Conservation (phyloP, 2,329 filamentous ascomycete species). For the Diaporthe destruens region DNA sequence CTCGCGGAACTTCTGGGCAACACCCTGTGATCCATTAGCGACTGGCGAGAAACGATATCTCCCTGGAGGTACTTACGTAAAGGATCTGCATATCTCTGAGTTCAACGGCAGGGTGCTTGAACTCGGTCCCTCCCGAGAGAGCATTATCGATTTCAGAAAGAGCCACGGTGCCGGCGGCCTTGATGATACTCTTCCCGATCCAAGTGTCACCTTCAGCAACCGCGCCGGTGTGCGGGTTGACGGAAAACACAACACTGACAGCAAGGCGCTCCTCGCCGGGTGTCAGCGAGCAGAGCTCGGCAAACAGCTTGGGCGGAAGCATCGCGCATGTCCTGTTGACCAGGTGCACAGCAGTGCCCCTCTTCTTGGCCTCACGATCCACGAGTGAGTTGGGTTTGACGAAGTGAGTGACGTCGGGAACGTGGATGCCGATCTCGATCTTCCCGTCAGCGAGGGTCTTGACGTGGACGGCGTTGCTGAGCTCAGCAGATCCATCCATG, state of each 20-base stretch:
- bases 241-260: slow-evolving; percentile 92
- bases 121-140: slow-evolving; percentile 72
- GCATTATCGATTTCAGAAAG: slow-evolving; percentile 89
- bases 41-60: neutral
- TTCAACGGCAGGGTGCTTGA: slow-evolving; percentile 74
- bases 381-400: slow-evolving; percentile 96
- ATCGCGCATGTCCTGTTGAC: slow-evolving; percentile 90
- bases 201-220: slow-evolving; percentile 89
- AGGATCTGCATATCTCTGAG: slow-evolving; percentile 85
- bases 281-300: slow-evolving; percentile 87
- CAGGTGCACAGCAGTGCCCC: slow-evolving; percentile 94
- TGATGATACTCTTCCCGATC: slow-evolving; percentile 94
- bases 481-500: slow-evolving; percentile 85
- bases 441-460: slow-evolving; percentile 86
- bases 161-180: slow-evolving; percentile 87
- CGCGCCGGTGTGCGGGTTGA: slow-evolving; percentile 82
- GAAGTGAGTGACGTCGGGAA: slow-evolving; percentile 95
- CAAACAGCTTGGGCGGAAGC: slow-evolving; percentile 86
- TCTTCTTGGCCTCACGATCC: slow-evolving; percentile 97
- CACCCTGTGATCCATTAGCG: slow-evolving; percentile 62
- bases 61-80: slow-evolving; percentile 64
- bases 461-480: slow-evolving; percentile 93
- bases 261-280: slow-evolving; percentile 92
- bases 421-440: slow-evolving; percentile 94
- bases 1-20: slow-evolving; percentile 92